Base-by-base conservation (phyloP, 2,329 filamentous ascomycete species). In the Bipolaris victoriae region DNA sequence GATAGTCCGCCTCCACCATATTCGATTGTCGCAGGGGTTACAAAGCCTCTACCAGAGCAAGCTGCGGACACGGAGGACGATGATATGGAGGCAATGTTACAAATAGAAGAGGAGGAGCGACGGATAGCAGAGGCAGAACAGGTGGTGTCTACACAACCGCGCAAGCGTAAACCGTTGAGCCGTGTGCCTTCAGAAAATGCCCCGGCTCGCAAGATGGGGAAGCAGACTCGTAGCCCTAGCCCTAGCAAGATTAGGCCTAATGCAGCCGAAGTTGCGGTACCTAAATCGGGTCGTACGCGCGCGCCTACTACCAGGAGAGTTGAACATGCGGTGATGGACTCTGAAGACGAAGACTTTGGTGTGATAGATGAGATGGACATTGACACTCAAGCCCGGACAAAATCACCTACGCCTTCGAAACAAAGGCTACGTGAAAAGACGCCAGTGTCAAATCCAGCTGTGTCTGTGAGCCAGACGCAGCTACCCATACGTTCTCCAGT, bases 1-100 rank as follows among this genome's bases (percentile, higher is more conserved):
- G 57, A 60, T n/a, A 62, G 65, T 15, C 73, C 73, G 13, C 74
- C 74, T 16, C 74, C 74, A 7, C 80, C 80, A 4, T 82, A 82
- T 58, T 82, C 80, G 2, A 81, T 78, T 0, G 69, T 79, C 24
- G 70, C 73, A 31, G 49, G 48, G 10, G 51, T 35, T 35, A 52
- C 41, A 51, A 43, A 46, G 18, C 40, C 48, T 31, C 20, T 44
- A 16, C 44, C 33, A 24, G 48, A 50, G 22, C 52, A 54, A 3
- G 22, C 16, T 13, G 44, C 29, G 15, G 46, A 40, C 6, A 24
- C 39, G 10, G 53, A 52, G 37, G 53, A 63, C 10, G 49, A 64
- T 24, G 55, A 58, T 29, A 48, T 61, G n/a, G 64, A 64, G 43
- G 43, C 48, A 37, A 62, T 49, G 39, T 49, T 60, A 35, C 55